These are phyloP conservation scores for Astrocystis sublimbata DNA, from an alignment of 495 filamentous ascomycete species.

Conservation along the genomic window DNA sequence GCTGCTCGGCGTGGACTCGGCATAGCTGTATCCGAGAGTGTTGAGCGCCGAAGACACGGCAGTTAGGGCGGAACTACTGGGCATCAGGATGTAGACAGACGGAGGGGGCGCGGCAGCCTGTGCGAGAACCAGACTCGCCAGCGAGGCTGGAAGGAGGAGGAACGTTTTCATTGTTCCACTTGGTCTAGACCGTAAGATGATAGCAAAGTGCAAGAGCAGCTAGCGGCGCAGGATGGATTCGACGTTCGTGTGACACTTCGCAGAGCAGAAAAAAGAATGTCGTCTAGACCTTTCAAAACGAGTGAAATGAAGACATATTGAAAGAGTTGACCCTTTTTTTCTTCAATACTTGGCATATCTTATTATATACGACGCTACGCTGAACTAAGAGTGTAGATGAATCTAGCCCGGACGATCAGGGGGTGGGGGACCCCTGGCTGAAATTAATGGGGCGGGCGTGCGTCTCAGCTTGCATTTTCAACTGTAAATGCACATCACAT, in stretches of 20 bases:
- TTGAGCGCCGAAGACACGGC: slow-evolving; percentile 26
- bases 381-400: neutral
- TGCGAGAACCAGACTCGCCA: slow-evolving; percentile 11
- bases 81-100: slow-evolving; percentile 28
- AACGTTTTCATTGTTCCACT: slow-evolving; percentile 8
- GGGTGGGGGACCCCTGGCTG: neutral
- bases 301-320: slow-evolving; percentile 13
- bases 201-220: neutral
- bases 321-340: slow-evolving; percentile 4
- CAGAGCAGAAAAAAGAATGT: slow-evolving; percentile 9
- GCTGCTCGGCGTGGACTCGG: neutral
- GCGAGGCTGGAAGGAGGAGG: slow-evolving; percentile 4
- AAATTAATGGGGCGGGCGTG: neutral
- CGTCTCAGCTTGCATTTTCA: neutral
- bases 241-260: neutral
- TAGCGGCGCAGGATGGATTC: neutral
- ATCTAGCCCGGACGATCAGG: slow-evolving; percentile 7
- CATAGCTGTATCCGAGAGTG: slow-evolving; percentile 28
- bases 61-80: slow-evolving; percentile 20
- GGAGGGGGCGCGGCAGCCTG: slow-evolving; percentile 9
- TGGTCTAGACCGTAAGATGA: neutral
- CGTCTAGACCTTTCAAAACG: neutral
- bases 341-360: neutral
- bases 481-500: neutral
- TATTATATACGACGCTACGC: neutral